phyloP scores from a whole-genome alignment of 768 basidiomycete genomes.

The Boletus pseudo-olivaceus region DNA sequence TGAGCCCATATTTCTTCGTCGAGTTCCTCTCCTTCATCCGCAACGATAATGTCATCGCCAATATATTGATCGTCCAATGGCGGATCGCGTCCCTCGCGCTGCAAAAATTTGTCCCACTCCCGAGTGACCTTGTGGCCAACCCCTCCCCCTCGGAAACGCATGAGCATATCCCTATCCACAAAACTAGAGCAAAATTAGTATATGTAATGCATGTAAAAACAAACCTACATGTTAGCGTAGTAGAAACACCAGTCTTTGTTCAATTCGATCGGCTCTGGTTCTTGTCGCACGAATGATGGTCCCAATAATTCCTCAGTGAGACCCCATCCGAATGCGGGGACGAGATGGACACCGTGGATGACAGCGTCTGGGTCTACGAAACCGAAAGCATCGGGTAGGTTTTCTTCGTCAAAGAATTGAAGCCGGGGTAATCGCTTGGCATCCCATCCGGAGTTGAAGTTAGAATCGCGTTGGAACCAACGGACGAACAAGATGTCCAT shows the following conservation, averaged over 20 bases:
- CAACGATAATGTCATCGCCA: background rate
- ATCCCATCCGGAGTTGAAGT: no score
- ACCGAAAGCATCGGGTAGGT: constrained; percentile 33
- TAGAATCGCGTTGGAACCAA: no score
- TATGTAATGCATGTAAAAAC: background rate
- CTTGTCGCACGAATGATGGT: background rate
- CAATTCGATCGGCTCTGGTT: background rate
- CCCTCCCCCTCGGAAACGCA: background rate
- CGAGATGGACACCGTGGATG: constrained; percentile 38
- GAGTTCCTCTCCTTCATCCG: constrained; percentile 6
- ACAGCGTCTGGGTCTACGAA: constrained; percentile 44
- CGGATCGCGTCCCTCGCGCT: background rate
- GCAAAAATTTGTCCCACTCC: constrained; percentile 10
- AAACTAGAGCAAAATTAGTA: background rate
- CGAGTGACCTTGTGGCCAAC: background rate
- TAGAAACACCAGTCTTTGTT: constrained; percentile 24
- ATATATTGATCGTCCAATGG: background rate
- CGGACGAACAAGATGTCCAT: constrained; percentile 41
- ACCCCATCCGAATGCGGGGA: constrained; percentile 37
- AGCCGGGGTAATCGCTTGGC: no score
- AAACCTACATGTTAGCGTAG: constrained; percentile 17
- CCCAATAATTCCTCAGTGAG: background rate
- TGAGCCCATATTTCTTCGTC: constrained; percentile 3
- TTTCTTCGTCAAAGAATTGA: no score
- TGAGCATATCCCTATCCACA: background rate